Evolutionary conservation across 805 yeast genomes (phyloP).

Genomic region (Pichia cabralensis): DNA sequence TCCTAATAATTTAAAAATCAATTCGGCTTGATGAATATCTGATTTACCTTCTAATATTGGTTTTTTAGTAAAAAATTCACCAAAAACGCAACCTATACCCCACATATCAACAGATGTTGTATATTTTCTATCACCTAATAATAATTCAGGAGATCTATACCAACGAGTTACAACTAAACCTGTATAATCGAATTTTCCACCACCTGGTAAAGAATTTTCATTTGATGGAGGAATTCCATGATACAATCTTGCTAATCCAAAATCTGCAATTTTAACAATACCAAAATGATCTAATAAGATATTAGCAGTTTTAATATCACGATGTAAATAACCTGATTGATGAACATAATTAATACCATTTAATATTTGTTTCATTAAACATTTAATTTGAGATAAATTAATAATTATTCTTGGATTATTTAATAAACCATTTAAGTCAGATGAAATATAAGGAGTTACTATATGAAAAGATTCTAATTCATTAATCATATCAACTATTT

Average conservation of each 20-base stretch:
- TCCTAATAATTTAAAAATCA: constrained; percentile 75
- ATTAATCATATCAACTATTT: constrained; percentile 69
- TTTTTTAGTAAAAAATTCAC: constrained; percentile 69
- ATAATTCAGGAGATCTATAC: constrained; percentile 94
- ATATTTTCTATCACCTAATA: constrained; percentile 75
- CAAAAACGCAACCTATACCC: constrained; percentile 96
- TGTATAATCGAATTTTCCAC: constrained; percentile 43
- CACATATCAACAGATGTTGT: constrained; percentile 95
- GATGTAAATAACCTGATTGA: constrained; percentile 48
- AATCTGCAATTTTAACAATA: constrained; percentile 82
- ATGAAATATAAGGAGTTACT: constrained; percentile 87
- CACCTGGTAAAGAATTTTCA: constrained; percentile 33
- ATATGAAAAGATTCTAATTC: constrained; percentile 57
- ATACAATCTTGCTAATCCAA: constrained; percentile 74
- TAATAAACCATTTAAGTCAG: constrained; percentile 82
- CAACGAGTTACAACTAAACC: constrained; percentile 86
- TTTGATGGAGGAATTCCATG: constrained; percentile 27
- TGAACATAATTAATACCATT: constrained; percentile 80
- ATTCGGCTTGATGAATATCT: constrained; percentile 80
- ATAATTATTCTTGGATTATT: constrained; percentile 66
- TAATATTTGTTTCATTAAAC: constrained; percentile 69
- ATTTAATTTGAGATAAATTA: constrained; percentile 62
- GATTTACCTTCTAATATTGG: constrained; percentile 83
- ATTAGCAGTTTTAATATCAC: constrained; percentile 97
- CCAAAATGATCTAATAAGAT: constrained; percentile 73